Evolutionary conservation across 1,284 basidiomycete species (phyloP).

Genomic region (Malassezia brasiliensis): DNA sequence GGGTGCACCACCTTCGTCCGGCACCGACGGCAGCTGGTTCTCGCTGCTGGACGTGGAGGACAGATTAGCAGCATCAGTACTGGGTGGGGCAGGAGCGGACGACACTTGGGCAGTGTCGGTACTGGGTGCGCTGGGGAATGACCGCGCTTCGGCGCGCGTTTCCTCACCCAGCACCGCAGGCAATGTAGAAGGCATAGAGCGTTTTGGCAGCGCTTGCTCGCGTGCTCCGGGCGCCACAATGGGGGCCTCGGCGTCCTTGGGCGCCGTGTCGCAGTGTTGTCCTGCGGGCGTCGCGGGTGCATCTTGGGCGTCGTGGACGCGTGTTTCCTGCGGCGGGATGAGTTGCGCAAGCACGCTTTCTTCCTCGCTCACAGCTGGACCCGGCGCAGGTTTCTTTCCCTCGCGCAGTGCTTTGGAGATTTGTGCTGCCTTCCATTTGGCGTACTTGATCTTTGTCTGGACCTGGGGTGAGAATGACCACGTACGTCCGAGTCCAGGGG

Average conservation of each 20-base stretch:
- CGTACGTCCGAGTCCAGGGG: slow-evolving; percentile 44
- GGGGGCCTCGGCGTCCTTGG: too few relatives aligned
- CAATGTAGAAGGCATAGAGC: too few relatives aligned
- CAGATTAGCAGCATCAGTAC: too few relatives aligned
- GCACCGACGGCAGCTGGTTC: not conserved
- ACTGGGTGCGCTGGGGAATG: slow-evolving; percentile 58
- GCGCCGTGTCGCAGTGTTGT: too few relatives aligned
- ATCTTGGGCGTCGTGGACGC: too few relatives aligned
- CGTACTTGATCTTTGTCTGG: slow-evolving; percentile 69
- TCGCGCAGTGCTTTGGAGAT: slow-evolving; percentile 81
- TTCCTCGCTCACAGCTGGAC: slow-evolving; percentile 21
- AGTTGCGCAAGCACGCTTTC: slow-evolving; percentile 4
- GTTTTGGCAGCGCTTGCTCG: too few relatives aligned
- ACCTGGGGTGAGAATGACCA: slow-evolving; percentile 51
- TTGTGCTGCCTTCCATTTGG: slow-evolving; percentile 85
- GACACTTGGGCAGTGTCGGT: too few relatives aligned
- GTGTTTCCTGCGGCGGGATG: not conserved
- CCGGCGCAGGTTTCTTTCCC: slow-evolving; percentile 46
- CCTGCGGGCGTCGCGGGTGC: too few relatives aligned
- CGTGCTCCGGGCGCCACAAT: too few relatives aligned
- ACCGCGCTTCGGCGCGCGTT: slow-evolving; percentile 52
- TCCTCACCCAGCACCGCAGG: not conserved
- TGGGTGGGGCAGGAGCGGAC: too few relatives aligned
- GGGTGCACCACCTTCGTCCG: not conserved
- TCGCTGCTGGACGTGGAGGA: not conserved